A percentile compares a stretch with the other conserved stretches of the same genome.
phyloP scores from a whole-genome alignment of 2,329 filamentous ascomycete genomes.

The Pyricularia pennisetigena region DNA sequence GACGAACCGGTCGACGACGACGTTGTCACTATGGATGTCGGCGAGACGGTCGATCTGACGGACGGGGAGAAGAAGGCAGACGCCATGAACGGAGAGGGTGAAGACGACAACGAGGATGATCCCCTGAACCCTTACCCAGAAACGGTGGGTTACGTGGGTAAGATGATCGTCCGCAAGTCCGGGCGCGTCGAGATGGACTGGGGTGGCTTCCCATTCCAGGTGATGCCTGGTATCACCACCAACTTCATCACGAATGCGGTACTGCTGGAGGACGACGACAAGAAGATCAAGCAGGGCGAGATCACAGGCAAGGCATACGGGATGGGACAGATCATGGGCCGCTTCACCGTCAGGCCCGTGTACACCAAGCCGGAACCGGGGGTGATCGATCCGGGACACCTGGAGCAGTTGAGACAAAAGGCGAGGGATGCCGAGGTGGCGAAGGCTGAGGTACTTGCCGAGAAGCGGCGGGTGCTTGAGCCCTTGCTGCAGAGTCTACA shows the following conservation, averaged over 20 bases:
- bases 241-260: slow-evolving; percentile 50
- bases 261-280: slow-evolving; percentile 48
- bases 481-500: neutral
- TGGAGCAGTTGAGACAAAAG: neutral
- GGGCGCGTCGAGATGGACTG: slow-evolving; percentile 53
- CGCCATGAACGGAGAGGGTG: slow-evolving; percentile 16
- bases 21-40: slow-evolving; percentile 14
- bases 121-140: slow-evolving; percentile 20
- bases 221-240: slow-evolving; percentile 39
- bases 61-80: slow-evolving; percentile 11
- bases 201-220: slow-evolving; percentile 46
- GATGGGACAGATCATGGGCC: slow-evolving; percentile 54
- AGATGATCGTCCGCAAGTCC: slow-evolving; percentile 49
- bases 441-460: neutral
- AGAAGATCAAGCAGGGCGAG: slow-evolving; percentile 27
- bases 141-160: slow-evolving; percentile 47
- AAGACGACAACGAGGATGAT: slow-evolving; percentile 15
- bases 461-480: neutral
- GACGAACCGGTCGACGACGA: slow-evolving; percentile 25
- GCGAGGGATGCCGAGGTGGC: neutral
- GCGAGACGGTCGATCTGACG: slow-evolving; percentile 20
- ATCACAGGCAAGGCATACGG: slow-evolving; percentile 42
- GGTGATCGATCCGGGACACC: slow-evolving; percentile 17
- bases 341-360: slow-evolving; percentile 48
- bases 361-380: slow-evolving; percentile 50